These are phyloP conservation scores for Chlorella sp. DNA, from an alignment of 139 green algal species.

Conservation along the genomic window DNA sequence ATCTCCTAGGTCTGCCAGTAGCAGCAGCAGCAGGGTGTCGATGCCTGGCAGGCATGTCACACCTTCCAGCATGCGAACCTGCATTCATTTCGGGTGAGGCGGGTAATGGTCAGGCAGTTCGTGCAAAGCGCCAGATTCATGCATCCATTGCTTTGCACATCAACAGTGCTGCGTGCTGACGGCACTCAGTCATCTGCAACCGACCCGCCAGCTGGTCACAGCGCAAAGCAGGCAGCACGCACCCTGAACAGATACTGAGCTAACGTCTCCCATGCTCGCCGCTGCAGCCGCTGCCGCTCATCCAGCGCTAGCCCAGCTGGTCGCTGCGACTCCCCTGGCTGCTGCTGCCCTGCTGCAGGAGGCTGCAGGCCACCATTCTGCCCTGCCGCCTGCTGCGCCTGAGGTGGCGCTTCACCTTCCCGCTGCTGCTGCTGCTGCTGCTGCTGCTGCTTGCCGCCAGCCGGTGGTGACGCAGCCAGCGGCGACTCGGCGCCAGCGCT, in stretches of 20 bases:
- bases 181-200: too few relatives aligned
- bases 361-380: constrained; percentile 2
- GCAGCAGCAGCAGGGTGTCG: constrained; percentile 70
- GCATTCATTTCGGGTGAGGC: too few relatives aligned
- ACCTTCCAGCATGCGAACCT: constrained; percentile 46
- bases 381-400: background rate
- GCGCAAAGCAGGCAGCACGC: background rate
- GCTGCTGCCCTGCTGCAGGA: background rate
- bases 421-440: constrained; percentile 30
- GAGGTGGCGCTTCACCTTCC: background rate
- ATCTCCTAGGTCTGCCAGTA: constrained; percentile 61
- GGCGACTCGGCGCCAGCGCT: background rate
- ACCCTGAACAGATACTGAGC: constrained; percentile 52
- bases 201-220: too few relatives aligned
- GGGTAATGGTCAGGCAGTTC: too few relatives aligned
- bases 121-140: too few relatives aligned
- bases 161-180: too few relatives aligned
- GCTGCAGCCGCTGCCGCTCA: constrained; percentile 35
- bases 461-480: background rate
- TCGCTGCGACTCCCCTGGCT: background rate
- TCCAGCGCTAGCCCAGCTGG: too few relatives aligned
- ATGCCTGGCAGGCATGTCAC: constrained; percentile 55
- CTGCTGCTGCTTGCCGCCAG: background rate
- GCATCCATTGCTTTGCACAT: too few relatives aligned
- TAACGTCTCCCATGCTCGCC: constrained; percentile 16